Percentiles rank a stretch among this genome's conserved stretches.
Conservation (phyloP, 2,329 filamentous ascomycete genomes). For the Rhinocladiella mackenziei region DNA sequence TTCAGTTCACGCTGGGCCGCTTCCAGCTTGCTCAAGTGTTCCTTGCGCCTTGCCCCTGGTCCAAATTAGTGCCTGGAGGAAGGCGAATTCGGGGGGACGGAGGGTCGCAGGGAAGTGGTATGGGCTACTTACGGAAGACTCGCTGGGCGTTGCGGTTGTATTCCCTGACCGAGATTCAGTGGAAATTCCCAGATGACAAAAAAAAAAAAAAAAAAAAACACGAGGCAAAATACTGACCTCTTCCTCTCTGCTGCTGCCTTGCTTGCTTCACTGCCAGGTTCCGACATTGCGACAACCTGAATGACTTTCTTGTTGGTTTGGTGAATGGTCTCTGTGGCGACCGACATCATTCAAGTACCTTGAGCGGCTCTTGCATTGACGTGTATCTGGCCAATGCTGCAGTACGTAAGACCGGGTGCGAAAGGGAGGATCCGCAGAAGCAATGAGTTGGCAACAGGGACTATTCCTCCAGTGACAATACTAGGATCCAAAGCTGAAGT, state of each 20-base stretch:
- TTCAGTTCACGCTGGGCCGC: constrained; percentile 41
- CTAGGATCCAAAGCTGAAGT: constrained; percentile 16
- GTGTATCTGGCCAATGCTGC: constrained; percentile 10
- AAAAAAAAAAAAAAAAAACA: no score
- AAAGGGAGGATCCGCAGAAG: constrained; percentile 22
- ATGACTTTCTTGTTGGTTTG: constrained; percentile 19
- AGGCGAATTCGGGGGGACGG: constrained; percentile 1
- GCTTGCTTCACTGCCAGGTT: constrained; percentile 30
- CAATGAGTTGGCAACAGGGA: constrained; percentile 10
- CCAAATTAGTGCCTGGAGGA: constrained; percentile 10
- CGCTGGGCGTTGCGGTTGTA: constrained; percentile 44
- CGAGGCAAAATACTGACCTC: no score
- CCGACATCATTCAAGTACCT: constrained; percentile 30
- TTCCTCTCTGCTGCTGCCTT: constrained; percentile 34
- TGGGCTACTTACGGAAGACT: constrained; percentile 40
- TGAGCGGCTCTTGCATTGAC: constrained; percentile 9
- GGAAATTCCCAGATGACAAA: no score
- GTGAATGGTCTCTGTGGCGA: constrained; percentile 26
- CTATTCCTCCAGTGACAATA: constrained; percentile 11
- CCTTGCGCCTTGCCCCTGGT: constrained; percentile 43
- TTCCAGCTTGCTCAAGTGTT: constrained; percentile 44
- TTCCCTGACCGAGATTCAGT: no score
- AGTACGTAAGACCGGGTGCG: constrained; percentile 21
- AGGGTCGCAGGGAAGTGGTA: constrained; percentile 4
- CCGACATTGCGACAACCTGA: constrained; percentile 30